Evolutionary conservation across 257 asterid genomes (phyloP).

Genomic region (Nicotiana paniculata): DNA sequence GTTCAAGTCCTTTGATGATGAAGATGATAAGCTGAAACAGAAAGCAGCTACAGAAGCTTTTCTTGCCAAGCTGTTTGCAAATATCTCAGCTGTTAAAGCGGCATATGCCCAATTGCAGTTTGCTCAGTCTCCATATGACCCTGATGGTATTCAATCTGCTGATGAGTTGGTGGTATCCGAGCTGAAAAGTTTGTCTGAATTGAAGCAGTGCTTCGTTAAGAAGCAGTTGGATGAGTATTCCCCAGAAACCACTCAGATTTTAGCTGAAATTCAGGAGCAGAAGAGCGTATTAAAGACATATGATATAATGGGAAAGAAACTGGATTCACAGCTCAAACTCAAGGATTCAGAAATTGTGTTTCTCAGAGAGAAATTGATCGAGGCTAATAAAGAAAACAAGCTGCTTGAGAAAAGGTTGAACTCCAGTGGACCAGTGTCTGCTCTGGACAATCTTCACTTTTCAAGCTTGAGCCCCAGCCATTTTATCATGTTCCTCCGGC

Average conservation of each 20-base stretch:
- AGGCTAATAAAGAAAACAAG: constrained; percentile 44
- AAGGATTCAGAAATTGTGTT: constrained; percentile 75
- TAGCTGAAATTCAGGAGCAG: constrained; percentile 63
- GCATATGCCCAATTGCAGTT: constrained; percentile 70
- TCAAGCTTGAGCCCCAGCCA: constrained; percentile 47
- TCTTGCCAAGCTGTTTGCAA: constrained; percentile 67
- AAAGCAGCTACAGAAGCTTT: constrained; percentile 47
- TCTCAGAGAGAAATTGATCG: constrained; percentile 64
- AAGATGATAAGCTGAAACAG: constrained; percentile 22
- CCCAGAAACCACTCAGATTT: constrained; percentile 39
- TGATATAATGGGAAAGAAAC: constrained; percentile 54
- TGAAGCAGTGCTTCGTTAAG: constrained; percentile 59
- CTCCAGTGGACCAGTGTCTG: constrained; percentile 37
- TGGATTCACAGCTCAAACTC: constrained; percentile 70
- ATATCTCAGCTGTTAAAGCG: constrained; percentile 60
- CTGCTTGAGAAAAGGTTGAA: constrained; percentile 51
- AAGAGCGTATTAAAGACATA: constrained; percentile 48
- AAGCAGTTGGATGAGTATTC: constrained; percentile 42
- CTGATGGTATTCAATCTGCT: constrained; percentile 70
- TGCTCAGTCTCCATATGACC: constrained; percentile 77
- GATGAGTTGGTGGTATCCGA: constrained; percentile 57
- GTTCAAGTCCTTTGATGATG: constrained; percentile 7
- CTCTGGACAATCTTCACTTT: constrained; percentile 24
- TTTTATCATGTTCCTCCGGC: constrained; percentile 34
- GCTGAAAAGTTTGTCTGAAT: constrained; percentile 55